Evolutionary conservation across 164 flowering plant genomes (phyloP).

Genomic region (Amborella trichopoda): DNA sequence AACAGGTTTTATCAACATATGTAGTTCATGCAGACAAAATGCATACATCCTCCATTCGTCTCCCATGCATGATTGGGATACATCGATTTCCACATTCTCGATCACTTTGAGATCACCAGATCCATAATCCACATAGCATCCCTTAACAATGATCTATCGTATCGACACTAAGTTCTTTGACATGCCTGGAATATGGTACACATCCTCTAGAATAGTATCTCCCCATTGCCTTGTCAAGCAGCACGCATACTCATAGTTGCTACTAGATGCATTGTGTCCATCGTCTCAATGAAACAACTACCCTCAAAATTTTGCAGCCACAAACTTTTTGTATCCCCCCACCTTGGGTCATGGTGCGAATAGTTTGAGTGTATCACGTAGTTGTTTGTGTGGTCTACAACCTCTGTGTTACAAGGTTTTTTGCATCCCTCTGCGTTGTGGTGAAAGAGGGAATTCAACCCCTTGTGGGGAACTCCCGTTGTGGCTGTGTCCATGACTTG

Average conservation of each 20-base stretch:
- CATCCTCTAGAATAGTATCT: too few relatives aligned
- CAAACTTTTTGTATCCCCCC: neutral
- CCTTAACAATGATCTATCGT: neutral
- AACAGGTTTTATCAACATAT: too few relatives aligned
- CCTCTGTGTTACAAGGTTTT: neutral
- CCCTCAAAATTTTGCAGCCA: neutral
- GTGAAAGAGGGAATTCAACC: too few relatives aligned
- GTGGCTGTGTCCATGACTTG: neutral
- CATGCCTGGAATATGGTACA: too few relatives aligned
- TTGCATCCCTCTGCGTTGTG: too few relatives aligned
- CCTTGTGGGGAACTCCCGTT: too few relatives aligned
- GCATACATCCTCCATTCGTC: neutral
- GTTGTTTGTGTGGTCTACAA: neutral
- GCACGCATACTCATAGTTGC: neutral
- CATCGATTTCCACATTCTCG: neutral
- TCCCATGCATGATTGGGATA: neutral
- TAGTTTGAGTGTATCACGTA: neutral
- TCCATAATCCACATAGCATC: neutral
- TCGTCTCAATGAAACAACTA: neutral
- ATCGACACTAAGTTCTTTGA: neutral
- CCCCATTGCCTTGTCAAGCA: too few relatives aligned
- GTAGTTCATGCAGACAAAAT: neutral
- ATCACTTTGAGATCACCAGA: neutral
- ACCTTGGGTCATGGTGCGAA: neutral
- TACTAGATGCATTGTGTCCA: neutral